These are phyloP conservation scores for Lentithecium fluviatile DNA, from an alignment of 495 filamentous ascomycete genomes.

Conservation along the genomic window DNA sequence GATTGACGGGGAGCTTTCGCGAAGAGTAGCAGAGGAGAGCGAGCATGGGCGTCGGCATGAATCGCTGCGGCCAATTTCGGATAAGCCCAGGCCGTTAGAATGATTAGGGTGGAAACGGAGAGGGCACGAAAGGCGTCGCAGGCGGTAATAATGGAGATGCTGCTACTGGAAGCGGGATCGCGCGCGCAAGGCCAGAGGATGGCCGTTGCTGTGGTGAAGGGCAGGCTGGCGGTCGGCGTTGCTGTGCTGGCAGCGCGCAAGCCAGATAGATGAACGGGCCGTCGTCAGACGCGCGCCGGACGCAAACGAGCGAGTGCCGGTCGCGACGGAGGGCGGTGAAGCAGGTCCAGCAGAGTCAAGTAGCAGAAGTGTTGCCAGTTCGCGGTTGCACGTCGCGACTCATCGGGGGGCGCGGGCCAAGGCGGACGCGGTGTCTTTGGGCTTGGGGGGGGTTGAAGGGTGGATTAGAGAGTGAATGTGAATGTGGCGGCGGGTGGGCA, in stretches of 20 bases:
- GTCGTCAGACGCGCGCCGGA: constrained; percentile 6
- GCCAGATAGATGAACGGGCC: constrained; percentile 21
- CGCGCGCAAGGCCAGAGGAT: constrained; percentile 20
- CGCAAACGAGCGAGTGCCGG: constrained; percentile 30
- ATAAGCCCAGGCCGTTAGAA: constrained; percentile 32
- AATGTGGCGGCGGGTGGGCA: constrained; percentile 22
- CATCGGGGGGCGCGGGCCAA: constrained; percentile 6
- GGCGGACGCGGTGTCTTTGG: constrained; percentile 4
- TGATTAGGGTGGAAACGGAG: constrained; percentile 33
- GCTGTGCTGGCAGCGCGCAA: constrained; percentile 34
- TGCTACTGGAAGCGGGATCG: constrained; percentile 13
- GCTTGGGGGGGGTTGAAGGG: constrained; percentile 13
- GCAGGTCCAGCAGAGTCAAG: too few relatives aligned
- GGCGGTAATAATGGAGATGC: constrained; percentile 30
- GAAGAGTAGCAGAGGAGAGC: constrained; percentile 15
- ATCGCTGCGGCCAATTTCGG: constrained; percentile 37
- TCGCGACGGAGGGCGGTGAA: too few relatives aligned
- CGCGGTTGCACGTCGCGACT: neutral
- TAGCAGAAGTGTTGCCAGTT: constrained; percentile 2
- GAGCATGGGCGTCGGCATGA: constrained; percentile 33
- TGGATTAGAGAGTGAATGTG: constrained; percentile 10
- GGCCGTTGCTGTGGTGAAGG: constrained; percentile 31
- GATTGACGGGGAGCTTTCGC: constrained; percentile 11
- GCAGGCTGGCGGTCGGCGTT: constrained; percentile 25
- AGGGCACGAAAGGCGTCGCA: constrained; percentile 5